Base-by-base conservation (phyloP, 192 early-diverging fungal genomes). In the Rhizophagus clarus region DNA sequence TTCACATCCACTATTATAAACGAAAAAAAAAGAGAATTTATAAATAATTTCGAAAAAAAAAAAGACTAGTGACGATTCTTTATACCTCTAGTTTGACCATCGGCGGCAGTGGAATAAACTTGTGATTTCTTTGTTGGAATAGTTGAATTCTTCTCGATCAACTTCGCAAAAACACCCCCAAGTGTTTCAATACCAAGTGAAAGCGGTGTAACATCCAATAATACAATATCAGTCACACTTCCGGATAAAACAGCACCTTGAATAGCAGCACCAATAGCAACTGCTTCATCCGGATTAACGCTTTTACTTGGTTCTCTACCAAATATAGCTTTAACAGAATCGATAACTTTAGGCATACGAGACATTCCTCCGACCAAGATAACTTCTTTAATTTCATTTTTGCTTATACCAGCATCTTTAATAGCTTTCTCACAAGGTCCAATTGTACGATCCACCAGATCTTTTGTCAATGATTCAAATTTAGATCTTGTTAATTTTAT, bases 71-170 rank as follows among this genome's bases (percentile, higher is more conserved):
- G 1, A 22, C 1, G 4, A 56, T 22, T 56, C 20, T 3, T 56
- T 56, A 22, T 56, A 56, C 51, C 51, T 22, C 95, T 95, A 60
- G 97, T 97, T 85, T 99, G 98, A 11, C 96, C 97, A 84, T 99
- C 98, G 40, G 96, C 96, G 10, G 98, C 97, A 56, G 98, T 99
- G 80, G 98, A 98, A 90, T 98, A 99, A 79, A 96, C 91, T 87
- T 99, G 98, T 26, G 93, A 93, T 89, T 99, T 99, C 90, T 99
- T 99, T 87, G 98, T 99, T 42, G 98, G 98, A 79, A 99, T 98
- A 32, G 97, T 98, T 74, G 98, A 97, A 89, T 99, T 99, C 76
- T 96, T 90, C 87, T 92, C 95, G 87, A 99, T 99, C 47, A 99
- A 88, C 69, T 95, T 92, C 68, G 98, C 96, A 83, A 99, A 98